phyloP scores from a whole-genome alignment of 176 grass and related monocot genomes.

The Alopecurus myosuroides region DNA sequence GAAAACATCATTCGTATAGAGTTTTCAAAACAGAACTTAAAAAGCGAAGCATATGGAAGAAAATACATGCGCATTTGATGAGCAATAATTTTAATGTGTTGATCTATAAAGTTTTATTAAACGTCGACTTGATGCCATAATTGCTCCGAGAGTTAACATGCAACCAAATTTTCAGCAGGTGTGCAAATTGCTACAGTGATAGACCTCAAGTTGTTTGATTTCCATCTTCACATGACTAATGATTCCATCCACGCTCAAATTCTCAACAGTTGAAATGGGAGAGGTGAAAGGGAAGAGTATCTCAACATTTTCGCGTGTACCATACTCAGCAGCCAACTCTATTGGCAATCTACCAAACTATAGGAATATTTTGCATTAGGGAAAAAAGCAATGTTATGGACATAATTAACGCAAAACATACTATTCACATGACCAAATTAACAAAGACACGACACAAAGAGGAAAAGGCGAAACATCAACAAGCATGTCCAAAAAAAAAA shows the following conservation, averaged over 20 bases:
- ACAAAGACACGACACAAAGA: background rate
- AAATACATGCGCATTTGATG: background rate
- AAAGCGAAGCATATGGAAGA: background rate
- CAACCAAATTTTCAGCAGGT: background rate
- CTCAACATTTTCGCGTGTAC: slow-evolving; percentile 36
- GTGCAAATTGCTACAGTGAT: background rate
- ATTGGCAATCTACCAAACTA: slow-evolving; percentile 45
- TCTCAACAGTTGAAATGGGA: background rate
- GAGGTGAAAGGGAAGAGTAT: slow-evolving; percentile 37
- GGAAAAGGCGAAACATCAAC: background rate
- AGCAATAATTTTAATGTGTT: background rate
- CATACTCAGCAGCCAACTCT: slow-evolving; percentile 45
- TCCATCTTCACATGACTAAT: background rate
- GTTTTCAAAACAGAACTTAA: background rate
- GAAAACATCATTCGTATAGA: background rate
- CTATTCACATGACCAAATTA: background rate
- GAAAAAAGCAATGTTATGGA: background rate
- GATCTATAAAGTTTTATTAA: background rate
- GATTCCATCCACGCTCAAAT: background rate
- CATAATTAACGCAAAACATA: background rate
- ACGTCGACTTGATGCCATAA: background rate
- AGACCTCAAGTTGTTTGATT: slow-evolving; percentile 21
- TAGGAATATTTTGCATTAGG: background rate
- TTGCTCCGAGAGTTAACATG: background rate
- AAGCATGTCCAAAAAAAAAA: background rate